phyloP scores from a whole-genome alignment of 306 rosid genomes.

The Trifolium repens region DNA sequence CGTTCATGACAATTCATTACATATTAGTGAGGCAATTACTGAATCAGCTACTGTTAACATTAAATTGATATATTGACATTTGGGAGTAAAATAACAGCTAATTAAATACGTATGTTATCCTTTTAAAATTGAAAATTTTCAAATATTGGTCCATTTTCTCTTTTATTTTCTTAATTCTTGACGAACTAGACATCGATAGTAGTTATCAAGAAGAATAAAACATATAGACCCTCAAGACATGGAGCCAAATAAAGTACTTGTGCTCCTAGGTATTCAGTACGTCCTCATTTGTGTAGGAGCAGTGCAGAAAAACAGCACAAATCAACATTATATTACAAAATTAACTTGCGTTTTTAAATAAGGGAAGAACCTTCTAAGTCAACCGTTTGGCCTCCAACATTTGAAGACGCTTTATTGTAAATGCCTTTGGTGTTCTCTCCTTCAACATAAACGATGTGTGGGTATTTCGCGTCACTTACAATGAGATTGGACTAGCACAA shows the following conservation, averaged over 20 bases:
- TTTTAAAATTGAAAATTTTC: no score
- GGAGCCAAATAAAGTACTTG: not conserved
- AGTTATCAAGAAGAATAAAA: conserved; percentile 3
- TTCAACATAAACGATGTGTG: conserved; percentile 74
- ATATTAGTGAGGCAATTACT: not conserved
- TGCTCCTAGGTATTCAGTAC: not conserved
- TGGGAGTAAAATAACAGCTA: no score
- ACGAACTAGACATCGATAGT: not conserved
- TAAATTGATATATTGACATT: not conserved
- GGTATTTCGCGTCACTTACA: conserved; percentile 67
- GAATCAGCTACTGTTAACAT: not conserved
- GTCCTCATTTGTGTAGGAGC: not conserved
- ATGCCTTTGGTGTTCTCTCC: conserved; percentile 45
- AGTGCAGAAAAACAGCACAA: not conserved
- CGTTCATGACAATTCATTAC: not conserved
- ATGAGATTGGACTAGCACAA: conserved; percentile 73
- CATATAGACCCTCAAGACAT: not conserved
- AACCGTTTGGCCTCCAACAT: conserved; percentile 45
- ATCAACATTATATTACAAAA: not conserved
- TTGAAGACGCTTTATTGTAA: conserved; percentile 39
- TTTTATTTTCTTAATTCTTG: not conserved
- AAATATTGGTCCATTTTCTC: not conserved
- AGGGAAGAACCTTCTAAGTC: conserved; percentile 70
- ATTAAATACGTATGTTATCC: no score
- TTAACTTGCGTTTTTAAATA: not conserved